Conservation (phyloP, 345 rosid genomes). For the Murraya koenigii region DNA sequence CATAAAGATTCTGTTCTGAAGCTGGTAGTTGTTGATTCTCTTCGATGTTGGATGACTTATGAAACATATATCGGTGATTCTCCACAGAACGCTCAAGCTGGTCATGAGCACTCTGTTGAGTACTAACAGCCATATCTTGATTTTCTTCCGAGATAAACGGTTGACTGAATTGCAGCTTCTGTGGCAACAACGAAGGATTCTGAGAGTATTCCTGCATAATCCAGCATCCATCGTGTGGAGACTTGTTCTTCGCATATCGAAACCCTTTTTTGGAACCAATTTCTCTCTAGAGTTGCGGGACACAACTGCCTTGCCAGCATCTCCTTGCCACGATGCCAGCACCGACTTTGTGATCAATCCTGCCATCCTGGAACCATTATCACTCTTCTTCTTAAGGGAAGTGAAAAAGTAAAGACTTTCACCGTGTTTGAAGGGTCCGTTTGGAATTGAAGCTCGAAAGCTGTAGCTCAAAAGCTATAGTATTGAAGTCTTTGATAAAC, state of each 20-base stretch:
- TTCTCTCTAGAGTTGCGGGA: background rate
- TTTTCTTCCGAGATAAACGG: no score
- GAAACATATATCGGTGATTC: no score
- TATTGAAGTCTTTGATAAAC: no score
- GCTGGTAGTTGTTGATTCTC: no score
- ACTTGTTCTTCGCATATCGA: background rate
- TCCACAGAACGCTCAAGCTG: no score
- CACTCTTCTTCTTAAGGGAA: background rate
- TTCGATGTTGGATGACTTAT: no score
- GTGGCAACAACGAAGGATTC: background rate
- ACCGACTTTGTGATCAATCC: background rate
- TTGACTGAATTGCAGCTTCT: background rate
- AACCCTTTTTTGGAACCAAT: background rate
- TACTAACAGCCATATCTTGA: no score
- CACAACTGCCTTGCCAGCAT: background rate
- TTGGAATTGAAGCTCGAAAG: no score
- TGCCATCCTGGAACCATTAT: background rate
- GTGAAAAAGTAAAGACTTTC: background rate
- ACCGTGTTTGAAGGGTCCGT: no score
- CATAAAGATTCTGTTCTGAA: no score
- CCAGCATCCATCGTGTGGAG: background rate
- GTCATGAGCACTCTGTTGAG: no score
- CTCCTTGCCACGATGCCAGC: slow-evolving; percentile 6
- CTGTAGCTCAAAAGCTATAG: no score
- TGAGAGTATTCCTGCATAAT: background rate